Base-by-base conservation (phyloP, 495 filamentous ascomycete genomes). In the Penicillium paradoxum region DNA sequence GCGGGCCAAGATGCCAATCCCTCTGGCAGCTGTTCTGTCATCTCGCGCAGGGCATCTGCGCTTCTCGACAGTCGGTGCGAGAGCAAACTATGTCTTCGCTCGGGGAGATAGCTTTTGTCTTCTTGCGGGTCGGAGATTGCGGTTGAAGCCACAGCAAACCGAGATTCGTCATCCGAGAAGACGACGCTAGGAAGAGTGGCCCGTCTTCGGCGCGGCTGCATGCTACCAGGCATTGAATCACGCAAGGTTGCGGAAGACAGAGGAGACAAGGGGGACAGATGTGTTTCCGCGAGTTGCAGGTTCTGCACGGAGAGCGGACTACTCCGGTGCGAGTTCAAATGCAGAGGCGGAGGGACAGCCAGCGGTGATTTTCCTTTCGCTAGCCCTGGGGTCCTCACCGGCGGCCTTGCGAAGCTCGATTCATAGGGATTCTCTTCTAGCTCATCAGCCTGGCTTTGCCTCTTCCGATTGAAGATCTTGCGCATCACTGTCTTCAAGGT, bases 401-500 rank as follows among this genome's bases (percentile, higher is more conserved):
- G 47, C 3, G 36, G 43, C 0, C 39, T 38, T 5, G 32, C n/a
- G 39, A 53, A 63, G 25, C 51, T 50, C 2, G 52, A 53, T 47
- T 67, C 65, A 19, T 49, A 42, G 0, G 59, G 56, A 25, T 21
- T 55, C 19, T 67, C 68, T 18, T 74, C 69, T n/a, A 67, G 19
- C 11, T 56, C 61, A 49, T 72, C 70, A 15, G 63, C 32, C 40
- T 71, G 61, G 21, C 73, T 73, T n/a, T 71, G 70, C 45, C 70
- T 54, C 56, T 72, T 75, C 4, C 70, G 60, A 18, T 66, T 74
- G 59, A 77, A 77, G 21, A 77, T 72, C 57, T 71, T 77, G 34
- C 70, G 68, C 74, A 77, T 77, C 10, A 77, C 74, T 2, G 70
- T 75, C 49, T 73, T 75, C 38, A 75, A 48, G 1, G 74, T 74